Evolutionary conservation across 164 flowering plant species (phyloP).

Genomic region (Tinospora cordifolia): DNA sequence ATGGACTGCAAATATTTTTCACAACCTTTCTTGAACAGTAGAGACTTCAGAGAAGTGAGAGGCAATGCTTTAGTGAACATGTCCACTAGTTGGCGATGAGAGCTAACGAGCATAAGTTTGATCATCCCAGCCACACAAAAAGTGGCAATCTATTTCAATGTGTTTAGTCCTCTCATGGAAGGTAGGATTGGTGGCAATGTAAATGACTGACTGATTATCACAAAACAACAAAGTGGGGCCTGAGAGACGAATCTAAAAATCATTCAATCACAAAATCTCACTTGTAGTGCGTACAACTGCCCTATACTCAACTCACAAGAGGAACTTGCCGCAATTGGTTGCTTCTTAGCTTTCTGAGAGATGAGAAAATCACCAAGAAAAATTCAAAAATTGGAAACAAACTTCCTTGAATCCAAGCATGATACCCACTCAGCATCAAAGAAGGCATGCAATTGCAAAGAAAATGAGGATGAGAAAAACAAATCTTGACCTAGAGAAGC

Average conservation of each 20-base stretch:
- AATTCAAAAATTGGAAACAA: neutral
- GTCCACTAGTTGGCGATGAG: neutral
- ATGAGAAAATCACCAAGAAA: constrained; percentile 5
- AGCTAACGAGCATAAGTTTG: neutral
- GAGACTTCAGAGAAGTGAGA: neutral
- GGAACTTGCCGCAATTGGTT: neutral
- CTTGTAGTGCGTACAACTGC: neutral
- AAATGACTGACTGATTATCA: neutral
- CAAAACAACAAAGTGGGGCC: neutral
- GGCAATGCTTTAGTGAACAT: neutral
- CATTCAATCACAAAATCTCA: neutral
- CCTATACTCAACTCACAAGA: constrained; percentile 3
- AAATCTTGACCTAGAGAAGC: neutral
- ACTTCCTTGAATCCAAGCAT: neutral
- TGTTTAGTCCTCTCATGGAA: too few species aligned
- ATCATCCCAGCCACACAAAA: neutral
- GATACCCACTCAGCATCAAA: neutral
- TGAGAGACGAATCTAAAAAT: neutral
- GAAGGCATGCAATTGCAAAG: neutral
- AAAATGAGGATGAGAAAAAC: neutral
- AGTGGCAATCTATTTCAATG: too few species aligned
- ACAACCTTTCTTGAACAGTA: neutral
- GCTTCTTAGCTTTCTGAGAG: constrained; percentile 12
- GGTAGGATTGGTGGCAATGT: neutral
- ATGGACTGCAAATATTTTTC: neutral